Percentiles rank a stretch among this genome's conserved stretches.
These are phyloP conservation scores for Paraphoma sp. DNA, from an alignment of 2,329 filamentous ascomycete species.

Conservation along the genomic window DNA sequence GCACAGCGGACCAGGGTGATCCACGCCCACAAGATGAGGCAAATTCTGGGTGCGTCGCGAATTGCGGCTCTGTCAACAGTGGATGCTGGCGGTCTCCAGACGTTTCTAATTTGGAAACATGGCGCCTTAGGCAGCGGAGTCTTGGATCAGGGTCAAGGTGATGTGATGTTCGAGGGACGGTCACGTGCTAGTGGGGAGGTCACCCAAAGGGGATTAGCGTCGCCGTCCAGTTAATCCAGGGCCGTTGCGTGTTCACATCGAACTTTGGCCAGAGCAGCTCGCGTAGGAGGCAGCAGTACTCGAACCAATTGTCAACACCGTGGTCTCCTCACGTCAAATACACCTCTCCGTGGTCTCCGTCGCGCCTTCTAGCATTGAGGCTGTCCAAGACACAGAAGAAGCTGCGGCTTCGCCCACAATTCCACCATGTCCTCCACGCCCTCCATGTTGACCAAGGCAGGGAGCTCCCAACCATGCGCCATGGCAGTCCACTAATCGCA, in stretches of 20 bases:
- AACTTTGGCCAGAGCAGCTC: slow-evolving; percentile 43
- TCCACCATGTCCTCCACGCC: slow-evolving; percentile 56
- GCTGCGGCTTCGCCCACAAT: slow-evolving; percentile 53
- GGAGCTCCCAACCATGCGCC: slow-evolving; percentile 20
- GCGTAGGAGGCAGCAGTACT: slow-evolving; percentile 35
- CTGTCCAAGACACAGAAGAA: slow-evolving; percentile 38
- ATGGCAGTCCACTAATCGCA: slow-evolving; percentile 21
- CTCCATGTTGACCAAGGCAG: slow-evolving; percentile 61
- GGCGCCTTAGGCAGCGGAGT: neutral
- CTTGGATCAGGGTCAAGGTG: neutral
- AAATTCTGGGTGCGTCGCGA: slow-evolving; percentile 15
- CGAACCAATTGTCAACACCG: slow-evolving; percentile 23
- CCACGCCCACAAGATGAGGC: slow-evolving; percentile 31
- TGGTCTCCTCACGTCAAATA: slow-evolving; percentile 21
- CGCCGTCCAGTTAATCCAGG: slow-evolving; percentile 18
- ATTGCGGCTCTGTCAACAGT: slow-evolving; percentile 31
- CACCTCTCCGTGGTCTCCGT: slow-evolving; percentile 10
- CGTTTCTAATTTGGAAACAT: slow-evolving; percentile 13
- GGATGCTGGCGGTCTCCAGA: slow-evolving; percentile 4
- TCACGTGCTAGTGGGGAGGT: slow-evolving; percentile 22
- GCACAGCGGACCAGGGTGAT: slow-evolving; percentile 24
- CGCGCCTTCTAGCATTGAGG: slow-evolving; percentile 37
- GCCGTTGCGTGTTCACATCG: slow-evolving; percentile 42
- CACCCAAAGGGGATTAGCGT: slow-evolving; percentile 9
- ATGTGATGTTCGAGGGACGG: slow-evolving; percentile 1